Evolutionary conservation across 768 basidiomycete genomes (phyloP), one percentile per base, ranked within the genome.

Genomic region (Lentinula raphanica): DNA sequence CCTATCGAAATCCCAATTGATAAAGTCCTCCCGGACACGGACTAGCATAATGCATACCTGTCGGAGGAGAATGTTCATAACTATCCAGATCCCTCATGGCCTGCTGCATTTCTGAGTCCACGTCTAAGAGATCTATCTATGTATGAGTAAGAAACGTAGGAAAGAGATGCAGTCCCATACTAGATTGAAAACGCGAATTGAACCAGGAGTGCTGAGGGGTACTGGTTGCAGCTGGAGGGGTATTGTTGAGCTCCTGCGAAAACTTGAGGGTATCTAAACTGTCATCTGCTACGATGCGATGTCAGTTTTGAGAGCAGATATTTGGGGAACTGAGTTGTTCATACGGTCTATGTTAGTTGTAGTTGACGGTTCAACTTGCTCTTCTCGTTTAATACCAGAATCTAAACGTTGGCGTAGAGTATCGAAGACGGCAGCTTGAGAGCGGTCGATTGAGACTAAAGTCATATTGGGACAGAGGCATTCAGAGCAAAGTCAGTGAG

Each of bases 61-160:
- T n/a, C 17, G 39, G 25, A 21, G 64, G 65, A 39, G 76, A 75
- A 36, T 68, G 76, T 36, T 81, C 83, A 60, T 74, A 82, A 63
- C 77, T 83, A 54, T 83, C 79, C 58, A 83, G 65, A 21, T 75
- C 81, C 28, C 79, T 75, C 64, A 90, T 80, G 9, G 76, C 82
- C 54, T 79, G 77, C 55, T 83, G 84, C 88, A 90, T 89, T 63
- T 86, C 86, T 2, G 86, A 85, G 63, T 90, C 84, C 56, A 81
- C 78, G 21, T 88, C 86, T 57, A 89, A 68, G 15, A 88, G 73
- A 71, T 89, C 87, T 89, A 59, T 45, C 12, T 5, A 40, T 25
- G 3, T 27, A 17, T 35, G 40, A 46, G n/a, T 35, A n/a, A 8
- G 17, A 42, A 3, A 15, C 7, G 42, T 7, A 25, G 28, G 17